Evolutionary conservation across 2,329 filamentous ascomycete genomes (phyloP), one percentile per base, ranked within the genome.

Genomic region (Huntiella savannae): DNA sequence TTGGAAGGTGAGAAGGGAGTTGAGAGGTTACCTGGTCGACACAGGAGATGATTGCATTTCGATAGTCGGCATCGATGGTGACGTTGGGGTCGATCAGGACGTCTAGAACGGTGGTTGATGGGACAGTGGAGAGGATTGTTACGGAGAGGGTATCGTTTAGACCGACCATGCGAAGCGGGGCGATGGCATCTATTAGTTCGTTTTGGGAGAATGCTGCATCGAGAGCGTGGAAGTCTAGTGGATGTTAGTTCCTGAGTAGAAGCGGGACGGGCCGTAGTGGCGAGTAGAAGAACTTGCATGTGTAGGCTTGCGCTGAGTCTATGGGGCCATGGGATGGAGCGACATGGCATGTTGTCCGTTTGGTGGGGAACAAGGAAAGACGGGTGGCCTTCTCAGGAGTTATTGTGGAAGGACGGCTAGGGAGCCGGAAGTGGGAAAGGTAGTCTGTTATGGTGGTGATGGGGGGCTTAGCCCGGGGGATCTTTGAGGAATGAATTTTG

Each of bases 61-160:
- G 43, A 48, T 56, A 57, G 12, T 54, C 50, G 7, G 40, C 13
- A 2, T 48, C 50, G 3, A 53, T 50, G 11, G 54, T 51, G 4
- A 57, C 41, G 44, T 56, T 55, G 3, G 55, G 56, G 41, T 57
- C 54, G 32, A 55, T 50, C 3, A 58, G 42, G 17, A 50, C 52
- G 49, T 57, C 55, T 32, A 57, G 51, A 39, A 56, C 52, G 10
- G 51, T 49, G 7, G 54, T 55, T 12, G 53, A 39, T 13, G 49
- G 32, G 13, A 54, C 50, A 50, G 53, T 53, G 5, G 48, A 40
- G 17, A 55, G 53, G 33, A 55, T 50, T 19, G 52, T 51, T 12
- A 56, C 53, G 6, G 56, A 50, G 15, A 58, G 38, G 35, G 43
- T 51, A 11, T 55, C 55, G 12, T 54, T 55, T 3, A 55, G 49